phyloP scores from a whole-genome alignment of 2,329 filamentous ascomycete genomes.

The Apiospora phragmitis region DNA sequence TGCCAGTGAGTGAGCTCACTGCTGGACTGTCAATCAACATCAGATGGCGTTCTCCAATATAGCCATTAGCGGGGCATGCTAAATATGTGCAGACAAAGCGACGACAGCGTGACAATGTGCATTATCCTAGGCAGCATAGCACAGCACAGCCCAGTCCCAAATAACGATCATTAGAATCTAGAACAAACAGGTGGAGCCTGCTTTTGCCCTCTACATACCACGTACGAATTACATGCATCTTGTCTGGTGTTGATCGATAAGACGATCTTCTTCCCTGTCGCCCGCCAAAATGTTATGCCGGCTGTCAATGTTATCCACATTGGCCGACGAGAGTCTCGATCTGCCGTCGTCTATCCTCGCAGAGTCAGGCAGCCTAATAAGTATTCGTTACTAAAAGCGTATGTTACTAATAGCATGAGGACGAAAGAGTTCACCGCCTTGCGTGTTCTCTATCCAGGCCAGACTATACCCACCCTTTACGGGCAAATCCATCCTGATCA shows the following conservation, averaged over 20 bases:
- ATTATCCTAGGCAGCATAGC: background rate
- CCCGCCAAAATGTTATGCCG: background rate
- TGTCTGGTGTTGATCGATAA: background rate
- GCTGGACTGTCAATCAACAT: constrained; percentile 3
- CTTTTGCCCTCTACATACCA: background rate
- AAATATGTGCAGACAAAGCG: background rate
- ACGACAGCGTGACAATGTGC: background rate
- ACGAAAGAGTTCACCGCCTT: background rate
- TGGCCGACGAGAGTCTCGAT: background rate
- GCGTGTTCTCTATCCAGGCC: background rate
- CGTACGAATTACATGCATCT: background rate
- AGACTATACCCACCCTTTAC: background rate
- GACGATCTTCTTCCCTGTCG: background rate
- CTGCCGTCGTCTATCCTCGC: background rate
- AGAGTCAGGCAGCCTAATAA: too few relatives aligned
- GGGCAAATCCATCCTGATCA: background rate
- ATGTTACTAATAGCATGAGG: background rate
- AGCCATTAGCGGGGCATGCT: background rate
- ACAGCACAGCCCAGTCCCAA: background rate
- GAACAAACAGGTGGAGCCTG: background rate
- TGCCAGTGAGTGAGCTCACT: background rate
- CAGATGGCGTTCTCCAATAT: constrained; percentile 1
- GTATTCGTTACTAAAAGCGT: background rate
- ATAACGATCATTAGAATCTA: background rate
- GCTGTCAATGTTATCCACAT: background rate